Evolutionary conservation across 148 eudicot genomes (phyloP), one percentile per base, ranked within the genome.

Genomic region (Euryodendron excelsum): DNA sequence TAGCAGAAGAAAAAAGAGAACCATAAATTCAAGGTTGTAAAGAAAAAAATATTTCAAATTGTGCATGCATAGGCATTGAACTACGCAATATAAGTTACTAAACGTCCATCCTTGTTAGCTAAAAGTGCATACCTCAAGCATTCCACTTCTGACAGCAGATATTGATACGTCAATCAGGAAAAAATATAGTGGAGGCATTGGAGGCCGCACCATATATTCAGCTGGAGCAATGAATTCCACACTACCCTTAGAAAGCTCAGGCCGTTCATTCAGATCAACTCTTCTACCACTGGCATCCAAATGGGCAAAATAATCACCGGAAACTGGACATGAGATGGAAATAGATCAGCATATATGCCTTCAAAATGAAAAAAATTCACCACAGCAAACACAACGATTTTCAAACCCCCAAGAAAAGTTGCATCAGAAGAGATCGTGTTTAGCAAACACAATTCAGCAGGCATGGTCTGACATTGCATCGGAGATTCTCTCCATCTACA

Each of bases 191-290:
- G 99, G 98, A 2, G 99, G 99, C 99, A 96, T 93, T 31, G 99
- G 99, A 58, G 99, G 97, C 60, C 99, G 99, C 86, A 96, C 98
- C 99, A 96, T 96, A 77, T 96, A 96, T 77, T 96, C 99, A 45
- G 98, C 89, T 77, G 99, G 98, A 65, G 99, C 99, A 90, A 96
- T 89, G 82, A 87, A 96, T 71, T 96, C 99, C 72, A 93, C 93
- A 80, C 97, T 93, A 33, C 99, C 99, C 74, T 90, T 87, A 11
- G 78, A 86, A 78, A 96, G 98, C 84, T 96, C 99, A 37, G 99
- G 98, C 23, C 97, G 87, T 80, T 93, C 93, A 84, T 90, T 96
- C 78, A 89, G 81, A 75, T 96, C 99, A 75, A 89, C 68, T 88
- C 99, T 89, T 87, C 89, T 86, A 55, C 97, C 97, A 78, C 81